A percentile compares a stretch with the other conserved stretches of the same genome.
phyloP scores from a whole-genome alignment of 2,329 filamentous ascomycete genomes.

The Aschersonia sp. region DNA sequence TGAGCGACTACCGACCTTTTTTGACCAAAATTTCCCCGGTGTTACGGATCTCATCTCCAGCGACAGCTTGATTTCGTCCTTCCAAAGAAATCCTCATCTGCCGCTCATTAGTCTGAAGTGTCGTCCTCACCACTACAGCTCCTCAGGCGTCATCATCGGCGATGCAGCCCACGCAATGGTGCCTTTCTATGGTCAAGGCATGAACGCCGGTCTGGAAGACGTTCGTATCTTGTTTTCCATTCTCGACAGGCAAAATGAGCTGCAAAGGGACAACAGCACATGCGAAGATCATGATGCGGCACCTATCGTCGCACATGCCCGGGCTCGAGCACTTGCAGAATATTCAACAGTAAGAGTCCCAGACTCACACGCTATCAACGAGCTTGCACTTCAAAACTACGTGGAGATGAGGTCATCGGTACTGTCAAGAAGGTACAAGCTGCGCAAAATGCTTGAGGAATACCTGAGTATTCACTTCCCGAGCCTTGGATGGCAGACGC shows the following conservation, averaged over 20 bases:
- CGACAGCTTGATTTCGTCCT: conserved; percentile 56
- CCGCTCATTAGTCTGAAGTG: conserved; percentile 92
- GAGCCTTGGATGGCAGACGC: conserved; percentile 71
- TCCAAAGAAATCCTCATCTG: conserved; percentile 70
- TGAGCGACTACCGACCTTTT: conserved; percentile 52
- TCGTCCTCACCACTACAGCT: conserved; percentile 67
- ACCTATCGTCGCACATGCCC: conserved; percentile 37
- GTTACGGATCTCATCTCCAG: conserved; percentile 59
- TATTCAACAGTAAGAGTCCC: conserved; percentile 62
- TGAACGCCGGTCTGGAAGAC: conserved; percentile 94
- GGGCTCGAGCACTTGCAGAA: conserved; percentile 49
- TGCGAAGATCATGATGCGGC: conserved; percentile 18
- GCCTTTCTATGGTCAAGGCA: conserved; percentile 94
- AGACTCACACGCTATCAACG: conserved; percentile 82
- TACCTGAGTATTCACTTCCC: conserved; percentile 64
- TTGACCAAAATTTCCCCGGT: conserved; percentile 74
- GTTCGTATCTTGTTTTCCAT: conserved; percentile 75
- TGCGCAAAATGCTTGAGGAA: conserved; percentile 82
- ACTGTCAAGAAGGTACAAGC: conserved; percentile 57
- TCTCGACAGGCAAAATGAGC: conserved; percentile 51
- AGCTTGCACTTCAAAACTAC: conserved; percentile 83
- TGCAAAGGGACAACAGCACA: conserved; percentile 26
- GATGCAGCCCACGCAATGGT: conserved; percentile 97
- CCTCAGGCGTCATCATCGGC: conserved; percentile 71
- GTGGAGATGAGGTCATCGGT: conserved; percentile 86